Percentiles rank a stretch among this genome's conserved stretches.
Conservation (phyloP, 805 yeast species). For the Schwanniomyces sp. region DNA sequence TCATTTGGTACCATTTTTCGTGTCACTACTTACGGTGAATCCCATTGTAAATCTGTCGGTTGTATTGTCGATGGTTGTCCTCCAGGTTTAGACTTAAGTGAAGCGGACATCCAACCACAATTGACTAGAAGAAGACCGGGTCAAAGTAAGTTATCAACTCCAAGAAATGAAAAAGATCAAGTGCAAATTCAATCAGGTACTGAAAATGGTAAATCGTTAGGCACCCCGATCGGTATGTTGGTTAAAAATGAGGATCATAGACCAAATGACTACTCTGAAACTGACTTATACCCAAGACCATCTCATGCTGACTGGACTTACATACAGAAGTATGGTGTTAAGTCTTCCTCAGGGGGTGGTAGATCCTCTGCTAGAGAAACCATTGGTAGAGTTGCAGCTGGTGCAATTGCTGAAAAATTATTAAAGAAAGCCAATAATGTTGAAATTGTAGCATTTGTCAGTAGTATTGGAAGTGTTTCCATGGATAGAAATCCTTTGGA, state of each 20-base stretch:
- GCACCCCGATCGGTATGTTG: constrained; percentile 94
- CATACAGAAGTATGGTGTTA: constrained; percentile 83
- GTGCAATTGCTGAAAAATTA: constrained; percentile 95
- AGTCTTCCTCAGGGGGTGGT: constrained; percentile 97
- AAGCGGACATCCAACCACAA: constrained; percentile 92
- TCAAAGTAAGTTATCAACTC: constrained; percentile 88
- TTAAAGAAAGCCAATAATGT: constrained; percentile 73
- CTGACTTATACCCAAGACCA: constrained; percentile 95
- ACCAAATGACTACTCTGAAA: constrained; percentile 93
- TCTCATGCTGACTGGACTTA: constrained; percentile 98
- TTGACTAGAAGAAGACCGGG: constrained; percentile 97
- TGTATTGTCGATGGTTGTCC: constrained; percentile 99
- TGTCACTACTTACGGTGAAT: constrained; percentile 97
- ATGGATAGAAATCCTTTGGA: constrained; percentile 73
- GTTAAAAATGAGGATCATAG: constrained; percentile 94
- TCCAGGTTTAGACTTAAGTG: constrained; percentile 85
- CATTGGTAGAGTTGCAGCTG: constrained; percentile 98
- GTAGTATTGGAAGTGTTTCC: constrained; percentile 81
- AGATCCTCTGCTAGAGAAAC: constrained; percentile 97
- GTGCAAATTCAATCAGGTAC: constrained; percentile 95
- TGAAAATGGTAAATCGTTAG: constrained; percentile 85
- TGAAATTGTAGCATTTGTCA: constrained; percentile 94
- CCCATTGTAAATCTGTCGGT: constrained; percentile 96
- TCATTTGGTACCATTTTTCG: constrained; percentile 41
- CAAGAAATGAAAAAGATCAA: constrained; percentile 91